Conservation (phyloP, 106 monocot species). For the Allium fistulosum region DNA sequence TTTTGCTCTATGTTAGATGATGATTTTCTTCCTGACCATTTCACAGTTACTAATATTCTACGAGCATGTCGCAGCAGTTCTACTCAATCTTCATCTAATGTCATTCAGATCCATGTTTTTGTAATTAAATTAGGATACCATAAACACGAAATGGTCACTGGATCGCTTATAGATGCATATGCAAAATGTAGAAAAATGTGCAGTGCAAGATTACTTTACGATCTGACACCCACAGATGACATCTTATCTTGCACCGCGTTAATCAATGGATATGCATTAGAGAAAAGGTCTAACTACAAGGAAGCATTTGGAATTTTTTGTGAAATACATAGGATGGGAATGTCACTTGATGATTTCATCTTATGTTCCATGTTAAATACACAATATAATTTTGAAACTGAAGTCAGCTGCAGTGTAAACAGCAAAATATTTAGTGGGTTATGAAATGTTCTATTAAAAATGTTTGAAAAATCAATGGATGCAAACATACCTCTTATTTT, state of each 20-base stretch:
- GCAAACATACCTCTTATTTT: no score
- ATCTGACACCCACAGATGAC: slow-evolving; percentile 41
- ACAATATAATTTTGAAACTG: no score
- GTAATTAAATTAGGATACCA: slow-evolving; percentile 41
- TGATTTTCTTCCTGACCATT: slow-evolving; percentile 62
- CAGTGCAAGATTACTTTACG: slow-evolving; percentile 45
- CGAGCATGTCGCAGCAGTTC: slow-evolving; percentile 29
- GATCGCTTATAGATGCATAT: slow-evolving; percentile 82
- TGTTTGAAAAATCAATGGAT: no score
- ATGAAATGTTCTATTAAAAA: no score
- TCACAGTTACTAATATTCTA: slow-evolving; percentile 52
- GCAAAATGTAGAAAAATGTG: slow-evolving; percentile 55
- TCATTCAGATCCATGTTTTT: slow-evolving; percentile 42
- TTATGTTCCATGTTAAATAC: slow-evolving; percentile 50
- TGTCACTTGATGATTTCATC: slow-evolving; percentile 53
- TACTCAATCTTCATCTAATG: slow-evolving; percentile 12
- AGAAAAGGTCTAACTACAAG: slow-evolving; percentile 11
- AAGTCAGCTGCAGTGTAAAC: no score
- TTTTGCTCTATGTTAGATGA: slow-evolving; percentile 49
- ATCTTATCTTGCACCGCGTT: slow-evolving; percentile 69
- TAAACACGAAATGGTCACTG: slow-evolving; percentile 26
- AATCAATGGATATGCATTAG: slow-evolving; percentile 54
- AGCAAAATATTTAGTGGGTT: no score
- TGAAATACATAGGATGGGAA: slow-evolving; percentile 22
- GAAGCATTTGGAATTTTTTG: slow-evolving; percentile 51